phyloP scores from a whole-genome alignment of 148 eudicot species.

The Fagopyrum homotropicum region DNA sequence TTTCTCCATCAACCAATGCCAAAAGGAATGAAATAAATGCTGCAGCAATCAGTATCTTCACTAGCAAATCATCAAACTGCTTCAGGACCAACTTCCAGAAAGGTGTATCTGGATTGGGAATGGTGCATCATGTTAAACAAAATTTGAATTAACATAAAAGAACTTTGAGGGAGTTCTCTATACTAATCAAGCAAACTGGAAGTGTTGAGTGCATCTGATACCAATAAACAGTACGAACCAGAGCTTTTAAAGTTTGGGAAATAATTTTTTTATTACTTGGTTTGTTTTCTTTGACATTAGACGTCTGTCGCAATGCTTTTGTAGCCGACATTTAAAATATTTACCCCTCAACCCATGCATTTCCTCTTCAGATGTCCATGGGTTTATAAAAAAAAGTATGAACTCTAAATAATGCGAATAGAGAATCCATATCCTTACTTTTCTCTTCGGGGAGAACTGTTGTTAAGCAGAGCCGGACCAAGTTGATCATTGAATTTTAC shows the following conservation, averaged over 20 bases:
- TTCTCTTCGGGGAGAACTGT: conserved; percentile 92
- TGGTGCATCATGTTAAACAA: neutral
- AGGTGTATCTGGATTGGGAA: conserved; percentile 70
- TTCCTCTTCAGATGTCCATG: neutral
- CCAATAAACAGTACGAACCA: neutral
- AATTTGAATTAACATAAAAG: neutral
- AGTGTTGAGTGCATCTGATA: neutral
- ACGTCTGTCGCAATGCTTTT: neutral
- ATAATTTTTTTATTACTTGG: neutral
- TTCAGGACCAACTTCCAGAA: conserved; percentile 93
- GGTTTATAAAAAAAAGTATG: neutral
- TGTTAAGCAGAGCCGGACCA: conserved; percentile 27
- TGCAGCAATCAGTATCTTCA: conserved; percentile 92
- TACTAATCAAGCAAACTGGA: neutral
- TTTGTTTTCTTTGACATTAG: neutral
- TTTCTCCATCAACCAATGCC: conserved; percentile 93
- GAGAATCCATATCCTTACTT: conserved; percentile 48
- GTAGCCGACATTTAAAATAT: neutral
- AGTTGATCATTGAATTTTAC: conserved; percentile 11
- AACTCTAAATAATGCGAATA: neutral
- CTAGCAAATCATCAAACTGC: conserved; percentile 97
- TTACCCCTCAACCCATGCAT: neutral
- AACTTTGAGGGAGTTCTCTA: neutral
- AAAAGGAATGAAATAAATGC: conserved; percentile 81
- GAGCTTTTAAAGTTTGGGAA: neutral